phyloP scores from a whole-genome alignment of 768 basidiomycete genomes.

The Podaxis rugospora region DNA sequence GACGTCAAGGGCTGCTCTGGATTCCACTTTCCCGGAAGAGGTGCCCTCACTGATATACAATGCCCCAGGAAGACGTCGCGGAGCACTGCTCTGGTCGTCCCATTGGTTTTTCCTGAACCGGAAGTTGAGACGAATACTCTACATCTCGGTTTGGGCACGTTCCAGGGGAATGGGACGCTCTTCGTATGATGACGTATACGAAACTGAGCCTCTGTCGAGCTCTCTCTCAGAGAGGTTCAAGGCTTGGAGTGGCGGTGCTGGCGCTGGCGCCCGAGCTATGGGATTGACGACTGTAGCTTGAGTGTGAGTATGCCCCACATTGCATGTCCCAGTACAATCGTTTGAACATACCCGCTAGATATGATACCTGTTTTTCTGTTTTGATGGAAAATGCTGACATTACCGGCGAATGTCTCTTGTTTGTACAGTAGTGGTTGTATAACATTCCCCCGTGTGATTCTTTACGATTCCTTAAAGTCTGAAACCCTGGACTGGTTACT shows the following conservation, averaged over 20 bases:
- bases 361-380: constrained; percentile 6
- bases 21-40: constrained; percentile 32
- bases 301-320: constrained; percentile 4
- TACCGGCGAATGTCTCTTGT: constrained; percentile 1
- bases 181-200: constrained; percentile 41
- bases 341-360: constrained; percentile 11
- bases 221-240: constrained; percentile 57
- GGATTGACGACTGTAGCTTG: constrained; percentile 36
- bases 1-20: constrained; percentile 35
- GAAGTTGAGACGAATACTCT: constrained; percentile 88
- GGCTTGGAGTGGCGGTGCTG: constrained; percentile 74
- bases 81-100: constrained; percentile 90
- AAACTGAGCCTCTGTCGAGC: constrained; percentile 26
- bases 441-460: neutral
- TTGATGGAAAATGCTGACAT: constrained; percentile 1
- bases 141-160: constrained; percentile 89
- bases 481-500: neutral
- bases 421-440: constrained; percentile 4
- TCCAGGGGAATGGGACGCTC: constrained; percentile 50
- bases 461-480: neutral
- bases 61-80: constrained; percentile 55
- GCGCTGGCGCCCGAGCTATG: constrained; percentile 80
- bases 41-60: constrained; percentile 33
- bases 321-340: neutral
- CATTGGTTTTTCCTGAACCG: constrained; percentile 97